Evolutionary conservation across 805 yeast species (phyloP).

Genomic region (Tanozyma kutaoensis): DNA sequence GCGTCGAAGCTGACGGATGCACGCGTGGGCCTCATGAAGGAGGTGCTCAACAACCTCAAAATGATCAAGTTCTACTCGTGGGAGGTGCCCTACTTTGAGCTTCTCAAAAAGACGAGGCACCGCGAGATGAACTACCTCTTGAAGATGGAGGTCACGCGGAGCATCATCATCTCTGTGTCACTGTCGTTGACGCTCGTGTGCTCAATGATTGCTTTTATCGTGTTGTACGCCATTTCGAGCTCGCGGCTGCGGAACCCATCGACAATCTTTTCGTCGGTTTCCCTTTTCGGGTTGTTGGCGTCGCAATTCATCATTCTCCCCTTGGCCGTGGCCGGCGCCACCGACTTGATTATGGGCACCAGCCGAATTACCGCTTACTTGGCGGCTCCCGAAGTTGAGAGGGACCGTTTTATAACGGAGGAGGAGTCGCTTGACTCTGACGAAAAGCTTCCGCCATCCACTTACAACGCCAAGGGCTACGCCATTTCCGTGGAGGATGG

Average conservation of each 20-base stretch:
- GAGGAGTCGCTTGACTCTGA: not conserved
- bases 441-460: not conserved
- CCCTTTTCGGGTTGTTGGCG: conserved; percentile 6
- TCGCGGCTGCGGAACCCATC: conserved; percentile 2
- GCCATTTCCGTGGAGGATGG: conserved; percentile 13
- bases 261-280: conserved; percentile 7
- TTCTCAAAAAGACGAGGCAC: conserved; percentile 3
- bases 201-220: conserved; percentile 8
- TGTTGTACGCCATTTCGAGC: conserved; percentile 4
- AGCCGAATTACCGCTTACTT: conserved; percentile 13
- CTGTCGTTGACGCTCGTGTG: conserved; percentile 3
- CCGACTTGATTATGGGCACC: conserved; percentile 6
- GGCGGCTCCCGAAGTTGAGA: conserved; percentile 9
- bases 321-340: conserved; percentile 3
- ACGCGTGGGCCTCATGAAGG: conserved; percentile 6
- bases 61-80: conserved; percentile 10
- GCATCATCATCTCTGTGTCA: conserved; percentile 4
- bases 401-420: not conserved
- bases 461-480: not conserved
- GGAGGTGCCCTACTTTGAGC: conserved; percentile 7
- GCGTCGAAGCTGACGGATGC: conserved; percentile 5
- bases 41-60: conserved; percentile 7
- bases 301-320: conserved; percentile 4
- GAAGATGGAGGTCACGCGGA: conserved; percentile 5
- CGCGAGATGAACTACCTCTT: conserved; percentile 4